A percentile compares a stretch with the other conserved stretches of the same genome.
These are phyloP conservation scores for Croton laevigatus DNA, from an alignment of 441 rosid species.

Conservation along the genomic window DNA sequence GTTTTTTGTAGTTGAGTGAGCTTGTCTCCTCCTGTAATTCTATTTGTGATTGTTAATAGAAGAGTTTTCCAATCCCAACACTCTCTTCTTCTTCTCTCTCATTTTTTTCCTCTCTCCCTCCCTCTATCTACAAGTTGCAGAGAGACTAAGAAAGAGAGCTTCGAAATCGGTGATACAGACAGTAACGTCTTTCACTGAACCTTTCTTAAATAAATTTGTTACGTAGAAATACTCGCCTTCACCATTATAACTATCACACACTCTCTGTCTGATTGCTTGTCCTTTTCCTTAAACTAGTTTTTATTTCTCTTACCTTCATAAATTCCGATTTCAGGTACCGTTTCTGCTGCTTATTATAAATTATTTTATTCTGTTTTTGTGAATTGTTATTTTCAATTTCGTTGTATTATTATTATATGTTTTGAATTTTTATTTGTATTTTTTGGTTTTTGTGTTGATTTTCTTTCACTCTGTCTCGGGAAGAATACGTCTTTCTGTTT, in stretches of 20 bases:
- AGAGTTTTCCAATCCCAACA: conserved; percentile 16
- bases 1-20: no score
- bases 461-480: not conserved
- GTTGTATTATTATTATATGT: not conserved
- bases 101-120: not conserved
- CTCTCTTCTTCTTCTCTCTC: not conserved
- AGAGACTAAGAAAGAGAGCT: not conserved
- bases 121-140: not conserved
- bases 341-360: not conserved
- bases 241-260: not conserved
- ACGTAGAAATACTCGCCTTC: not conserved
- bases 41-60: no score
- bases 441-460: not conserved
- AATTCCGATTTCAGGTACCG: not conserved
- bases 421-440: not conserved
- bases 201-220: not conserved
- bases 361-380: no score
- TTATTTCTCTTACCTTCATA: not conserved
- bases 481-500: not conserved
- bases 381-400: not conserved
- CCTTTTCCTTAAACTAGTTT: not conserved
- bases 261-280: not conserved
- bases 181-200: conserved; percentile 18
- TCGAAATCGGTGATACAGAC: not conserved
- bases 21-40: no score